Conservation (phyloP, 345 rosid genomes). For the Abelmoschus esculentus region DNA sequence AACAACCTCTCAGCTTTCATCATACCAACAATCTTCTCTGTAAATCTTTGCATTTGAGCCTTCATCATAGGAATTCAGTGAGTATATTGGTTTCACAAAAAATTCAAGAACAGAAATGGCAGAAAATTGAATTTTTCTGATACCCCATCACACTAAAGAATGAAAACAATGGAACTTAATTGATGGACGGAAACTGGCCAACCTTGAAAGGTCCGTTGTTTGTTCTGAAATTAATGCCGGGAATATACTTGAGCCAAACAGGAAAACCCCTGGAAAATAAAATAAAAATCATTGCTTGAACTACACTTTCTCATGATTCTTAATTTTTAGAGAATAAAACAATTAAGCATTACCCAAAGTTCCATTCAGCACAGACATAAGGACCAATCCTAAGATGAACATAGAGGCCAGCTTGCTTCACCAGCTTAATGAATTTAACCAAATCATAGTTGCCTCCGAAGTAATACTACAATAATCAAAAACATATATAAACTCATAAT, state of each 20-base stretch:
- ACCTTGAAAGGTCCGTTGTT: constrained; percentile 95
- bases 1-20: constrained; percentile 88
- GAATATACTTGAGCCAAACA: constrained; percentile 97
- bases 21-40: constrained; percentile 83
- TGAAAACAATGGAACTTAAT: constrained; percentile 7
- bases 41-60: constrained; percentile 84
- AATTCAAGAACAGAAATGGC: background rate
- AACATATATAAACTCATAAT: background rate
- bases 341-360: constrained; percentile 64
- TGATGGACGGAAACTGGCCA: constrained; percentile 19
- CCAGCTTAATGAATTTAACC: constrained; percentile 81
- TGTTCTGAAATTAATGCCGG: constrained; percentile 88
- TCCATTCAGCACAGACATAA: constrained; percentile 98
- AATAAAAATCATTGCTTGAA: constrained; percentile 14
- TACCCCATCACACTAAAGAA: background rate
- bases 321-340: background rate
- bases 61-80: constrained; percentile 24
- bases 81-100: background rate
- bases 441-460: constrained; percentile 85
- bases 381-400: constrained; percentile 97
- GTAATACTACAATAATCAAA: constrained; percentile 51
- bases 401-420: constrained; percentile 77
- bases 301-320: background rate
- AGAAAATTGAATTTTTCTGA: background rate
- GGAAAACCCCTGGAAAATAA: constrained; percentile 78